Conservation (phyloP, 23 red algal species). For the Agarophyton chilense region DNA sequence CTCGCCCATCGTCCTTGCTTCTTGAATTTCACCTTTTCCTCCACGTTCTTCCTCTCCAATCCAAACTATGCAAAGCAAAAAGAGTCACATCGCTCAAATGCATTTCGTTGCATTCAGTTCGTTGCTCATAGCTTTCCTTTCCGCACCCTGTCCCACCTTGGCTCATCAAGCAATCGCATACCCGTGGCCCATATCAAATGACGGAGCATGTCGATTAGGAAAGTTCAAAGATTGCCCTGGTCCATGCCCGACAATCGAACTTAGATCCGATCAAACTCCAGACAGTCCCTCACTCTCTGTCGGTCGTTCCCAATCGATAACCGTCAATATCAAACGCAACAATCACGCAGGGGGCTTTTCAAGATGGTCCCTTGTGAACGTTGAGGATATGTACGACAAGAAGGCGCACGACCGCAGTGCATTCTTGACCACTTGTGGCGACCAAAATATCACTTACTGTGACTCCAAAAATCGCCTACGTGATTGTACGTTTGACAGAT, state of each 20-base stretch:
- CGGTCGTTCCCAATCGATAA: background rate
- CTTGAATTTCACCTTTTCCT: too few species aligned
- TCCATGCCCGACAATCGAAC: constrained; percentile 47
- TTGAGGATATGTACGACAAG: constrained; percentile 35
- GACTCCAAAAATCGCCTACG: background rate
- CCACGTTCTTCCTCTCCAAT: too few species aligned
- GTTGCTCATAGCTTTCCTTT: too few species aligned
- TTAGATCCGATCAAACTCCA: constrained; percentile 27
- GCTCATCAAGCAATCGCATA: constrained; percentile 46
- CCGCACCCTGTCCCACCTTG: too few species aligned
- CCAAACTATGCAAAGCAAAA: too few species aligned
- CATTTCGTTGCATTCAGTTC: too few species aligned
- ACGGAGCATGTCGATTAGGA: constrained; percentile 35
- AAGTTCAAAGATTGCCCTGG: constrained; percentile 44
- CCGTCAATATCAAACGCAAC: constrained; percentile 12
- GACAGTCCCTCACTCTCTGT: constrained; percentile 12
- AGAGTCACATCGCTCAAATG: too few species aligned
- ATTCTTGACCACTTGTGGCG: constrained; percentile 44
- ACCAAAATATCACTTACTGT: background rate
- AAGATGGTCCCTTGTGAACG: constrained; percentile 50
- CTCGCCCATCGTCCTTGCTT: too few species aligned
- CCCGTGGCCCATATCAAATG: constrained; percentile 39
- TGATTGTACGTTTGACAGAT: constrained; percentile 35
- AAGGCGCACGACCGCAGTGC: constrained; percentile 16
- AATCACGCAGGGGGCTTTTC: constrained; percentile 60